Evolutionary conservation across 441 rosid genomes (phyloP).

Genomic region (Syzygium malaccense): DNA sequence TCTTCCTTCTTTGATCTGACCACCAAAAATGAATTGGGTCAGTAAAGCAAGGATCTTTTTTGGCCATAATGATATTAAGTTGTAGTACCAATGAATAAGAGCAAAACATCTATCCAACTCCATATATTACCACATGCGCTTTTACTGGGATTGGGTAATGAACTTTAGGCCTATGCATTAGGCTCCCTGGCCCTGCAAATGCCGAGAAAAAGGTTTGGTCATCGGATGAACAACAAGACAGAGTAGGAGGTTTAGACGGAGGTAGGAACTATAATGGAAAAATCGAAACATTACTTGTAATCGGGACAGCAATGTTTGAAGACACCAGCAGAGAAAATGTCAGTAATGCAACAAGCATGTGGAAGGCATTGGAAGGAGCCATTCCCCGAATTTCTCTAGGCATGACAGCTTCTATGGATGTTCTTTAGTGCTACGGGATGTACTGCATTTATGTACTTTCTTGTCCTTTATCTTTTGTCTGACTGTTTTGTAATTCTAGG

Average conservation of each 20-base stretch:
- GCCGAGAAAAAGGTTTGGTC: neutral
- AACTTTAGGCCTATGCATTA: conserved; percentile 8
- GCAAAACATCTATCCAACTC: neutral
- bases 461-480: conserved; percentile 1
- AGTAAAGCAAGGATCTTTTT: neutral
- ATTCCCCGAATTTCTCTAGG: conserved; percentile 15
- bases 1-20: conserved; percentile 12
- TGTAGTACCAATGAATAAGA: neutral
- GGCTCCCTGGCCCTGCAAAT: conserved; percentile 26
- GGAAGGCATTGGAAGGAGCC: conserved; percentile 28
- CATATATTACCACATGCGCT: neutral
- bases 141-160: neutral
- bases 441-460: conserved; percentile 12
- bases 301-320: conserved; percentile 34
- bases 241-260: neutral
- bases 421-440: neutral
- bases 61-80: neutral
- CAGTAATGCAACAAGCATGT: conserved; percentile 24
- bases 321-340: conserved; percentile 27
- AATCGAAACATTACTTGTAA: conserved; percentile 24
- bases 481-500: neutral
- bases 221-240: neutral
- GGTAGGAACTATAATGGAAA: neutral
- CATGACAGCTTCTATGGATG: neutral
- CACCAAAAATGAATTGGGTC: neutral